These are phyloP conservation scores for Alternaria angustiovoidea DNA, from an alignment of 2,329 filamentous ascomycete genomes.

Conservation along the genomic window DNA sequence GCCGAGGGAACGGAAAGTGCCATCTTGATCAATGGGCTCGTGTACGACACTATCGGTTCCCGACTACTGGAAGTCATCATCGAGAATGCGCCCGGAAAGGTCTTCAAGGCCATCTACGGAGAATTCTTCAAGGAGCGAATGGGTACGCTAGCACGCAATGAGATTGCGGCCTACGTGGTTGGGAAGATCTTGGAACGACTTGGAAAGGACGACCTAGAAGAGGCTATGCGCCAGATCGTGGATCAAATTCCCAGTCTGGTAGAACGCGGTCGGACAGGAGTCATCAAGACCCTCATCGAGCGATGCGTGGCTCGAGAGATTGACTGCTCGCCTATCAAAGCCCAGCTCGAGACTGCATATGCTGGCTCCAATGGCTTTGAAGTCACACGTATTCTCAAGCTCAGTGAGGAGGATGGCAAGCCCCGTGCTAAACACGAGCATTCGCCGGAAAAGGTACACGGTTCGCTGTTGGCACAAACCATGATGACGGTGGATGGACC, in stretches of 20 bases:
- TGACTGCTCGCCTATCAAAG: slow-evolving; percentile 64
- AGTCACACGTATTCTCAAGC: slow-evolving; percentile 67
- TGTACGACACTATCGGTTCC: slow-evolving; percentile 91
- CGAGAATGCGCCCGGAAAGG: slow-evolving; percentile 79
- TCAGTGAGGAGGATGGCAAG: slow-evolving; percentile 58
- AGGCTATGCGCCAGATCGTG: slow-evolving; percentile 74
- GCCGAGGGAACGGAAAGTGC: slow-evolving; percentile 76
- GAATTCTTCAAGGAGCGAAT: slow-evolving; percentile 83
- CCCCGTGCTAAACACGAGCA: slow-evolving; percentile 39
- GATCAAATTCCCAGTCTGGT: slow-evolving; percentile 78
- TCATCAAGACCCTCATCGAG: slow-evolving; percentile 84
- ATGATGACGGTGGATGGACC: slow-evolving; percentile 78
- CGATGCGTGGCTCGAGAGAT: slow-evolving; percentile 75
- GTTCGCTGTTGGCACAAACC: slow-evolving; percentile 79
- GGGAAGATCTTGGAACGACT: slow-evolving; percentile 83
- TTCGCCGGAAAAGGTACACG: slow-evolving; percentile 72
- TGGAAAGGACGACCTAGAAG: slow-evolving; percentile 82
- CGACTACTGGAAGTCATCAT: slow-evolving; percentile 89
- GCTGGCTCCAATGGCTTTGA: slow-evolving; percentile 59
- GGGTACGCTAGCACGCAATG: slow-evolving; percentile 82
- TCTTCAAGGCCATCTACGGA: slow-evolving; percentile 88
- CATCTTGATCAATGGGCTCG: slow-evolving; percentile 81
- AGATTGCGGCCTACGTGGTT: slow-evolving; percentile 87
- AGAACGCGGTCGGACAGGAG: slow-evolving; percentile 76
- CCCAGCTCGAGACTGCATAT: slow-evolving; percentile 66